Percentiles rank a stretch among this genome's conserved stretches.
Evolutionary conservation across 345 rosid species (phyloP).

Genomic region (Alliaria petiolata): DNA sequence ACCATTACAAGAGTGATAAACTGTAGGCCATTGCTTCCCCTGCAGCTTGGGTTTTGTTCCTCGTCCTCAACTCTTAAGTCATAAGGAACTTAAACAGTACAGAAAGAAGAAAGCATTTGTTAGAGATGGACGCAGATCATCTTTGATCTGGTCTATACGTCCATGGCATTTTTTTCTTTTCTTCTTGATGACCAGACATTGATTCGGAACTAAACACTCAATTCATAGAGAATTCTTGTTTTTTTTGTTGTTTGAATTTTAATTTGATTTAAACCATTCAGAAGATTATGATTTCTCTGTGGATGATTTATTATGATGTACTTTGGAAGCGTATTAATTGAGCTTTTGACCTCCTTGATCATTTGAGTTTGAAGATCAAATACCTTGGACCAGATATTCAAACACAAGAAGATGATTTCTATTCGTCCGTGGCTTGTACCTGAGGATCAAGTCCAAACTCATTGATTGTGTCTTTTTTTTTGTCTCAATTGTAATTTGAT

Average conservation of each 20-base stretch:
- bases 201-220: slow-evolving; percentile 3
- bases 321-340: background rate
- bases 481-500: background rate
- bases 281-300: background rate
- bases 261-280: background rate
- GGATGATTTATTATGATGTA: background rate
- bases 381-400: background rate
- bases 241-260: background rate
- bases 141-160: background rate
- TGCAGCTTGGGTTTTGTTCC: background rate
- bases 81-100: slow-evolving; percentile 3
- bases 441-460: background rate
- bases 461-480: background rate
- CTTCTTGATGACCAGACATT: background rate
- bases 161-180: background rate
- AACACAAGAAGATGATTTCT: too few species aligned
- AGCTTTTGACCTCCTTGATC: background rate
- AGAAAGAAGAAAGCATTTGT: slow-evolving; percentile 4
- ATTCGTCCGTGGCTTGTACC: too few species aligned
- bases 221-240: background rate
- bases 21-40: background rate
- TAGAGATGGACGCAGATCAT: slow-evolving; percentile 5
- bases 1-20: slow-evolving; percentile 17
- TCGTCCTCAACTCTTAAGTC: background rate
- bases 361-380: background rate